Evolutionary conservation across 257 asterid species (phyloP).

Genomic region (Petunia axillaris): DNA sequence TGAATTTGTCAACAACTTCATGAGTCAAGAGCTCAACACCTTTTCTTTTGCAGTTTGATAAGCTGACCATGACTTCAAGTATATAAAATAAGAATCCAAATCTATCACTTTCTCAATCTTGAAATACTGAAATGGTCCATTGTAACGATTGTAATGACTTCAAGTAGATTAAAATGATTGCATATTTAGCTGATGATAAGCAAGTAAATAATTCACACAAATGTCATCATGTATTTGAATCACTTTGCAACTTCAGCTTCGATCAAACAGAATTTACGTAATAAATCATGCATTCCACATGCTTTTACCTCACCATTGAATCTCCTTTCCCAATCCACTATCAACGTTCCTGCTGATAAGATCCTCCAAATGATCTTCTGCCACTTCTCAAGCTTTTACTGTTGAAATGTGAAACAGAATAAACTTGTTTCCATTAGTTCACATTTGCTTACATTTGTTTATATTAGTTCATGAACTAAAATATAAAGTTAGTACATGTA

Average conservation of each 20-base stretch:
- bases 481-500: too few species aligned
- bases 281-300: not conserved
- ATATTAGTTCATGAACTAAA: too few species aligned
- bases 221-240: not conserved
- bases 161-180: too few species aligned
- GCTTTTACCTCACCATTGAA: not conserved
- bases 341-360: constrained; percentile 11
- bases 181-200: too few species aligned
- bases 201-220: too few species aligned
- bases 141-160: constrained; percentile 45
- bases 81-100: constrained; percentile 42
- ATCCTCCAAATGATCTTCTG: not conserved
- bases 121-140: constrained; percentile 62
- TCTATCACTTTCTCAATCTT: constrained; percentile 55
- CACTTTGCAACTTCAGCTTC: not conserved
- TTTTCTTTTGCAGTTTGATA: constrained; percentile 56
- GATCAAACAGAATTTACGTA: not conserved
- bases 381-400: not conserved
- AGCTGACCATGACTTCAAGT: too few species aligned
- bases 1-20: constrained; percentile 48
- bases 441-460: too few species aligned
- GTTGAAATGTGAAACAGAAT: too few species aligned
- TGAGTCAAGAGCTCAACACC: constrained; percentile 68
- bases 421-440: too few species aligned
- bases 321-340: not conserved